Percentiles rank a stretch among this genome's conserved stretches.
These are phyloP conservation scores for Corylus heterophylla DNA, from an alignment of 306 rosid genomes.

Conservation along the genomic window DNA sequence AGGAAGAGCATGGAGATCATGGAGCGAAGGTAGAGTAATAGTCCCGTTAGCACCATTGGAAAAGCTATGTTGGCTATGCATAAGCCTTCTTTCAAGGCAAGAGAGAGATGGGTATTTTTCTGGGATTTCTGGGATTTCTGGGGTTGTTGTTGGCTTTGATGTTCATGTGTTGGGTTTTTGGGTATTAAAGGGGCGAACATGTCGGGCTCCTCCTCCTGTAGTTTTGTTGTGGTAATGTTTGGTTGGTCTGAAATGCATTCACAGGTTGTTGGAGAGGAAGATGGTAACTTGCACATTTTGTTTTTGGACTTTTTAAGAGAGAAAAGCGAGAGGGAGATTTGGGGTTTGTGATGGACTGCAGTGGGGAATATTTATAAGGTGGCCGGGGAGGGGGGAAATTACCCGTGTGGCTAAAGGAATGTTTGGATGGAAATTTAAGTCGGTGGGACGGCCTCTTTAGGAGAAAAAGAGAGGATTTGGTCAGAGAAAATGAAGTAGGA, in stretches of 20 bases:
- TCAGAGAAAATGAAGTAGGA: too few relatives aligned
- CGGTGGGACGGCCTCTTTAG: background rate
- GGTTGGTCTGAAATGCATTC: constrained; percentile 31
- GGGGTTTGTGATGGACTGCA: constrained; percentile 26
- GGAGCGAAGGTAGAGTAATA: constrained; percentile 79
- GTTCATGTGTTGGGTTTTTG: constrained; percentile 36
- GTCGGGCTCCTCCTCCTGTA: constrained; percentile 23
- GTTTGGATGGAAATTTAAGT: constrained; percentile 7
- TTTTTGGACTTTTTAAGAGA: constrained; percentile 7
- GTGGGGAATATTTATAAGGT: background rate
- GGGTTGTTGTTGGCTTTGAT: constrained; percentile 5
- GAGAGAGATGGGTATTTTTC: constrained; percentile 18
- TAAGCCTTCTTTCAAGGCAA: constrained; percentile 48
- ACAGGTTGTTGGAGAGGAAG: constrained; percentile 26
- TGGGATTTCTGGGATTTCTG: constrained; percentile 1
- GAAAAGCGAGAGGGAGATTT: constrained; percentile 9
- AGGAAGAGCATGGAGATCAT: constrained; percentile 89
- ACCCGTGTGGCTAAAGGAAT: too few relatives aligned
- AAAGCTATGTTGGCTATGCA: constrained; percentile 49
- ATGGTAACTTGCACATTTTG: constrained; percentile 38
- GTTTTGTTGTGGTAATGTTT: constrained; percentile 25
- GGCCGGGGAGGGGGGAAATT: background rate
- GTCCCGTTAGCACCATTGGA: constrained; percentile 76
- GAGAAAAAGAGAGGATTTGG: too few relatives aligned
- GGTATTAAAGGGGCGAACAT: constrained; percentile 42